phyloP scores from a whole-genome alignment of 164 flowering plant genomes.

The Kingdonia uniflora region DNA sequence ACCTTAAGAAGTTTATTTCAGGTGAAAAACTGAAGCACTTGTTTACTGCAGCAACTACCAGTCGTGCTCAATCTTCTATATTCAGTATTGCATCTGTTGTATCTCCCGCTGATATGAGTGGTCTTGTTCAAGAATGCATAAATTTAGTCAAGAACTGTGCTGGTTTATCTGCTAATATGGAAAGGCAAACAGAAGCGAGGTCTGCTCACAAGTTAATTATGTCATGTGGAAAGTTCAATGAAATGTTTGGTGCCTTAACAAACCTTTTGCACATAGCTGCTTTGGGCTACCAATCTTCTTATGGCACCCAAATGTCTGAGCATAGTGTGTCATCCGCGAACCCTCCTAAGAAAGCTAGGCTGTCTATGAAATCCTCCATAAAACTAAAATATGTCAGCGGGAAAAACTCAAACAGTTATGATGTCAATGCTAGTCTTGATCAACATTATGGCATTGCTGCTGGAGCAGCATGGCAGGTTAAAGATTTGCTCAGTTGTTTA shows the following conservation, averaged over 20 bases:
- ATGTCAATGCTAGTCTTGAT: constrained; percentile 19
- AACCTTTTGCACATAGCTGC: constrained; percentile 42
- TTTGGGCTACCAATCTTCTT: constrained; percentile 34
- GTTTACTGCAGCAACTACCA: constrained; percentile 40
- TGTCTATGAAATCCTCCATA: constrained; percentile 24
- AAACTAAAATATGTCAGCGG: constrained; percentile 23
- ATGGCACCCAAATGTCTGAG: constrained; percentile 33
- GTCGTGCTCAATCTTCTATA: constrained; percentile 48
- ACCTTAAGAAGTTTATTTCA: constrained; percentile 47
- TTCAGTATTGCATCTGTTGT: constrained; percentile 44
- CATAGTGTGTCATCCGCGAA: constrained; percentile 20
- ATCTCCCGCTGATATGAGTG: constrained; percentile 35
- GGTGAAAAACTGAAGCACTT: constrained; percentile 47
- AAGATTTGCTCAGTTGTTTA: constrained; percentile 50
- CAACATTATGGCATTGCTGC: constrained; percentile 45
- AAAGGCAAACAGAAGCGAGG: constrained; percentile 66
- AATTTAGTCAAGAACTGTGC: constrained; percentile 32
- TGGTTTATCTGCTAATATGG: constrained; percentile 42
- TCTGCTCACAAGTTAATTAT: constrained; percentile 64
- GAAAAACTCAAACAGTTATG: constrained; percentile 17
- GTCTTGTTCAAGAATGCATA: constrained; percentile 48
- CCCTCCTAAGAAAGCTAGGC: constrained; percentile 30
- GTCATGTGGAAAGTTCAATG: constrained; percentile 47
- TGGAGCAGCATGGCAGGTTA: constrained; percentile 85
- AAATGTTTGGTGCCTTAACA: constrained; percentile 45